These are phyloP conservation scores for Phylloporus scabripes DNA, from an alignment of 768 basidiomycete genomes.

Conservation along the genomic window DNA sequence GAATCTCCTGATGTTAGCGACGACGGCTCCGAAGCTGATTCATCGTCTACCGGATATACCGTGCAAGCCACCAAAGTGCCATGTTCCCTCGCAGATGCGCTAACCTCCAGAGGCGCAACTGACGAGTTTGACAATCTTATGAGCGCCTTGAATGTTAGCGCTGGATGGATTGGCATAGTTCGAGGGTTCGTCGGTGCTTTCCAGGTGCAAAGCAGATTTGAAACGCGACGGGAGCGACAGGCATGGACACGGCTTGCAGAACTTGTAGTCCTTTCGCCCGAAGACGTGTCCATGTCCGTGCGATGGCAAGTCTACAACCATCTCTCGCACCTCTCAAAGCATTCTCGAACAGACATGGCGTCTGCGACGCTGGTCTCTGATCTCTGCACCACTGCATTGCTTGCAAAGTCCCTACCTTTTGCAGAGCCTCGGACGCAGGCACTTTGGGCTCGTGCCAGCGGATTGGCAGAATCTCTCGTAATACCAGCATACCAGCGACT, in stretches of 20 bases:
- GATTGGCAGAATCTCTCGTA: constrained; percentile 20
- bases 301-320: constrained; percentile 53
- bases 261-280: constrained; percentile 34
- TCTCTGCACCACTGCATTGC: constrained; percentile 53
- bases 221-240: constrained; percentile 36
- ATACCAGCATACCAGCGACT: constrained; percentile 47
- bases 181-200: constrained; percentile 19
- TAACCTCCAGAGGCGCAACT: constrained; percentile 31
- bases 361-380: constrained; percentile 41
- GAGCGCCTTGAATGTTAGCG: constrained; percentile 35
- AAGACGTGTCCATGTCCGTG: constrained; percentile 26
- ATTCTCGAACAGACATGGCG: not conserved
- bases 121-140: constrained; percentile 39
- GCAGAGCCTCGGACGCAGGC: constrained; percentile 38
- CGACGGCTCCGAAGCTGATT: constrained; percentile 12
- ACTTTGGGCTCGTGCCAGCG: constrained; percentile 39
- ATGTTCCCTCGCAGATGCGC: constrained; percentile 23
- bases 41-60: constrained; percentile 26
- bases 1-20: constrained; percentile 23
- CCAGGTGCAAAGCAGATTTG: not conserved
- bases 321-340: constrained; percentile 31
- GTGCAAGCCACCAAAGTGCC: constrained; percentile 15
- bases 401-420: constrained; percentile 39
- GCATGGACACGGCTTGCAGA: constrained; percentile 52
- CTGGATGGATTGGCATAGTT: constrained; percentile 35